These are phyloP conservation scores for Stylonectria norvegica DNA, from an alignment of 2,329 filamentous ascomycete genomes.

Conservation along the genomic window DNA sequence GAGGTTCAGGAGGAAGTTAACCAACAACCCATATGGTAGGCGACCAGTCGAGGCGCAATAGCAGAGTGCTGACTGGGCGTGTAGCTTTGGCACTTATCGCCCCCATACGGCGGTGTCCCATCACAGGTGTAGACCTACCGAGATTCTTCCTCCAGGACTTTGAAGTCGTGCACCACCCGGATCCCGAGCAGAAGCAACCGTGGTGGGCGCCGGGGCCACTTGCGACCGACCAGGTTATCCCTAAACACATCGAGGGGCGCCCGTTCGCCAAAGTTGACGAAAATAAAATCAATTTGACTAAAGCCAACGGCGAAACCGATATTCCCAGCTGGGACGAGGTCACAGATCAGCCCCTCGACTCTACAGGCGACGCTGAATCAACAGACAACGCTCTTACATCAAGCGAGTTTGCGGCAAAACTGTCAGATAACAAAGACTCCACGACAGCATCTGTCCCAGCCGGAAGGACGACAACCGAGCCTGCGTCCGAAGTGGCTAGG, in stretches of 20 bases:
- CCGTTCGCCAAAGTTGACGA: too few species aligned
- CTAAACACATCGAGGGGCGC: too few species aligned
- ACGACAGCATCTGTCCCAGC: background rate
- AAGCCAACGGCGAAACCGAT: too few species aligned
- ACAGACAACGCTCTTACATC: too few species aligned
- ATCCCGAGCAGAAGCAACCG: constrained; percentile 47
- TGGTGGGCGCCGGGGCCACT: constrained; percentile 56
- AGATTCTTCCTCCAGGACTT: constrained; percentile 62
- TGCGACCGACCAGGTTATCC: constrained; percentile 26
- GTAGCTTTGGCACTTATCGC: constrained; percentile 60
- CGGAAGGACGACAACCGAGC: background rate
- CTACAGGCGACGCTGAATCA: too few species aligned
- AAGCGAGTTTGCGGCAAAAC: too few species aligned
- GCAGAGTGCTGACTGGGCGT: background rate
- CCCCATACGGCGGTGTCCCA: constrained; percentile 54
- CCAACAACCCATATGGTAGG: constrained; percentile 63
- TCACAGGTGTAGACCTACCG: constrained; percentile 51
- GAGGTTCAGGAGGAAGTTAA: constrained; percentile 56
- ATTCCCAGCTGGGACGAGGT: too few species aligned
- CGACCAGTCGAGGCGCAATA: background rate
- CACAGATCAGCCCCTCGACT: too few species aligned
- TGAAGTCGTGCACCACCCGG: constrained; percentile 52
- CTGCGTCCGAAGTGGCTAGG: background rate
- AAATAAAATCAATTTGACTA: too few species aligned
- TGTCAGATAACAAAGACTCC: too few species aligned